These are phyloP conservation scores for Exophiala aquamarina DNA, from an alignment of 2,329 filamentous ascomycete species.

Conservation along the genomic window DNA sequence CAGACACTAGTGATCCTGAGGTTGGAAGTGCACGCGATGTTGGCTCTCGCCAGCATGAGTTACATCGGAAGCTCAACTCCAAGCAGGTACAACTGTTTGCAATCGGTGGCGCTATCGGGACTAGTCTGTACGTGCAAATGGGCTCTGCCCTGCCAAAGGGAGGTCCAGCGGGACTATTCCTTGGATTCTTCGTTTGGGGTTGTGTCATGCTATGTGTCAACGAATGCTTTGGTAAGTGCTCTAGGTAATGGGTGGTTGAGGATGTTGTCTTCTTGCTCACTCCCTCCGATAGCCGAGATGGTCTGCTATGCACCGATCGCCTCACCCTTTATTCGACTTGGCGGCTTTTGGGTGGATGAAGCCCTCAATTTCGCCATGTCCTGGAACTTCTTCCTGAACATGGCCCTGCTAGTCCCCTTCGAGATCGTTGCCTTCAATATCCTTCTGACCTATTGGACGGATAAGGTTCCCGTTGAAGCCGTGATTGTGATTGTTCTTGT, in stretches of 20 bases:
- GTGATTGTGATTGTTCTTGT: constrained; percentile 38
- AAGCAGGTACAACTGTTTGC: constrained; percentile 37
- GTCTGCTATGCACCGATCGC: constrained; percentile 31
- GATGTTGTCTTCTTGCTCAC: no score
- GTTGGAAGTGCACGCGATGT: constrained; percentile 1
- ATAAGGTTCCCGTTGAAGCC: constrained; percentile 37
- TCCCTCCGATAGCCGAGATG: constrained; percentile 28
- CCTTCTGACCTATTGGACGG: constrained; percentile 39
- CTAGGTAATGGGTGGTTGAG: no score
- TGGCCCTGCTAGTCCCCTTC: constrained; percentile 37
- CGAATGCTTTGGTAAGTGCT: constrained; percentile 26
- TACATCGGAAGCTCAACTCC: constrained; percentile 35
- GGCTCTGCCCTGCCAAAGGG: constrained; percentile 35
- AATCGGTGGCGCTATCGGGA: constrained; percentile 37
- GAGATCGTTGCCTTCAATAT: constrained; percentile 42
- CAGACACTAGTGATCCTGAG: no score
- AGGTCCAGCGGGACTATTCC: constrained; percentile 36
- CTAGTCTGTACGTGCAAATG: constrained; percentile 32
- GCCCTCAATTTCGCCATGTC: constrained; percentile 29
- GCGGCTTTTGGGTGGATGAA: constrained; percentile 33
- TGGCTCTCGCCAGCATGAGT: constrained; percentile 26
- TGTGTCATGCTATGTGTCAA: constrained; percentile 31
- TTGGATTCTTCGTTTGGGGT: constrained; percentile 32
- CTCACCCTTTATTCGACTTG: constrained; percentile 30
- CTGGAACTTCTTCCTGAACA: constrained; percentile 41